Evolutionary conservation across 768 basidiomycete genomes (phyloP).

Genomic region (Tulasnella sp.): DNA sequence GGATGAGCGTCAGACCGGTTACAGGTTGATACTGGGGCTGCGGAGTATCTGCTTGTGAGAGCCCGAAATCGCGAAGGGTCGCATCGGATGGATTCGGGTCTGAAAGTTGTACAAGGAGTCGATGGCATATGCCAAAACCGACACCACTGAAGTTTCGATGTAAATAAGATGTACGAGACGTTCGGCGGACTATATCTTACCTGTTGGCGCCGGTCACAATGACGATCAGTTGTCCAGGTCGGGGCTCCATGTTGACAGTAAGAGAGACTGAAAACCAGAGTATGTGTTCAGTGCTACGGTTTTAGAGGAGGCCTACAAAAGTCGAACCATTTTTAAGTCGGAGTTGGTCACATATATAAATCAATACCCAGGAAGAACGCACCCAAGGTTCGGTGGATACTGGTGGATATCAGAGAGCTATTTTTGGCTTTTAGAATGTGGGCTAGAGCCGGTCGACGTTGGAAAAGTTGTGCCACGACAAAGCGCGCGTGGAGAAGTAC

Average conservation of each 20-base stretch:
- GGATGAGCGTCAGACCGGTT: conserved; percentile 54
- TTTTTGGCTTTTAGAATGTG: no score
- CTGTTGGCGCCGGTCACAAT: conserved; percentile 62
- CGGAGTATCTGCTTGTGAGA: conserved; percentile 16
- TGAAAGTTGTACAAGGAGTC: conserved; percentile 59
- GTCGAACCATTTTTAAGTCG: conserved; percentile 12
- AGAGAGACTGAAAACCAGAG: neutral
- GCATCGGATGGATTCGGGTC: conserved; percentile 39
- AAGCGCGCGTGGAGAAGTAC: no score
- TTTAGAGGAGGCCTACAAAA: no score
- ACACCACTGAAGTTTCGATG: conserved; percentile 47
- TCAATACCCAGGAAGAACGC: no score
- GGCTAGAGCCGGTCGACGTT: no score
- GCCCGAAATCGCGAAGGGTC: conserved; percentile 25
- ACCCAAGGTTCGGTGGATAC: no score
- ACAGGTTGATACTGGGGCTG: conserved; percentile 25
- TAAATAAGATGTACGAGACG: conserved; percentile 4
- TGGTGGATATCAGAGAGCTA: no score
- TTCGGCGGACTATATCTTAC: conserved; percentile 29
- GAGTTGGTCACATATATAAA: no score
- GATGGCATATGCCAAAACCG: conserved; percentile 71
- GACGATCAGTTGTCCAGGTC: conserved; percentile 32
- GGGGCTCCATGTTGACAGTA: conserved; percentile 10
- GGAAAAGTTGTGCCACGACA: no score
- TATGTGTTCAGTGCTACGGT: neutral